Conservation (phyloP, 306 rosid species). For the Clitoria ternatea region DNA sequence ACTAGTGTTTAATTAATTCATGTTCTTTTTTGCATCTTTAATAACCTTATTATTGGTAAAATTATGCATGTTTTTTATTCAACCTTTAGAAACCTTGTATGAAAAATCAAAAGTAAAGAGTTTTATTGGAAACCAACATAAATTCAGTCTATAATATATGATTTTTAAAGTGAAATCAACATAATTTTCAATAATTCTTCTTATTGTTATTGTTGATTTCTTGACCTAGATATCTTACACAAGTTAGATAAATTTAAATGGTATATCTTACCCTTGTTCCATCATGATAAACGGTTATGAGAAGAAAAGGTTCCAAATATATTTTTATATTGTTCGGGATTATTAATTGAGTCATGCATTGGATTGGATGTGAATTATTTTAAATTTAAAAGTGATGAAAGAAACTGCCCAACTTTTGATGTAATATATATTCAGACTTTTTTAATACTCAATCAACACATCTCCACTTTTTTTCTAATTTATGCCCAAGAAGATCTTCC, state of each 20-base stretch:
- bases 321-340: background rate
- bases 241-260: too few relatives aligned
- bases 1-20: too few relatives aligned
- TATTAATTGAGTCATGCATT: background rate
- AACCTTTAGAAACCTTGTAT: too few relatives aligned
- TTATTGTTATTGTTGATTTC: too few relatives aligned
- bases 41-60: too few relatives aligned
- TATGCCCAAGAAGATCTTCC: conserved; percentile 21
- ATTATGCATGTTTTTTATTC: too few relatives aligned
- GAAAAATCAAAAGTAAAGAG: too few relatives aligned
- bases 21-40: background rate
- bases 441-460: conserved; percentile 19
- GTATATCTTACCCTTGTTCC: conserved; percentile 19
- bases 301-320: background rate
- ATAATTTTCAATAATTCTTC: too few relatives aligned
- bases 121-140: too few relatives aligned
- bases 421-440: conserved; percentile 10
- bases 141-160: too few relatives aligned
- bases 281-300: conserved; percentile 13
- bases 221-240: too few relatives aligned
- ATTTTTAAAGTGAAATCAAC: too few relatives aligned
- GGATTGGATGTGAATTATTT: background rate
- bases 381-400: conserved; percentile 8
- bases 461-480: conserved; percentile 16
- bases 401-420: conserved; percentile 33